Evolutionary conservation across 768 basidiomycete genomes (phyloP).

Genomic region (Boletus sp.): DNA sequence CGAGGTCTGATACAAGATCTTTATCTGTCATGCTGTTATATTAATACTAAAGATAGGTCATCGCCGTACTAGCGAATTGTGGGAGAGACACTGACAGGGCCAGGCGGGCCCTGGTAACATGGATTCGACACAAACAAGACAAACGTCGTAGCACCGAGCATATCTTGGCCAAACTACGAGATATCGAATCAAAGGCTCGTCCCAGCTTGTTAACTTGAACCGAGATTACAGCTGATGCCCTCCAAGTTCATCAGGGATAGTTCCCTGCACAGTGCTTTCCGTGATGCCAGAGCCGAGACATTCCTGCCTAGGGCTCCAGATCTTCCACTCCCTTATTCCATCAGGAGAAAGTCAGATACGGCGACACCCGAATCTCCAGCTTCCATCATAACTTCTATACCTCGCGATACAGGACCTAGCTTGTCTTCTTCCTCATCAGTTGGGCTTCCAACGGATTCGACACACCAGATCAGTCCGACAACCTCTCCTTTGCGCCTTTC

Average conservation of each 20-base stretch:
- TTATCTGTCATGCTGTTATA: not conserved
- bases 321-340: conserved; percentile 22
- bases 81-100: conserved; percentile 29
- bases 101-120: conserved; percentile 28
- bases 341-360: not conserved
- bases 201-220: not conserved
- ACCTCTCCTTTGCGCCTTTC: conserved; percentile 1
- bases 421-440: not conserved
- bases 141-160: conserved; percentile 32
- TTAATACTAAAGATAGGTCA: conserved; percentile 22
- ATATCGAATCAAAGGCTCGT: conserved; percentile 31
- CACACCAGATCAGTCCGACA: not conserved
- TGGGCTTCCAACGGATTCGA: not conserved
- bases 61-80: conserved; percentile 34
- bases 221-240: not conserved
- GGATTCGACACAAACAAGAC: conserved; percentile 30
- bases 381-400: not conserved
- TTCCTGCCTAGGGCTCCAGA: conserved; percentile 25
- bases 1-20: conserved; percentile 17
- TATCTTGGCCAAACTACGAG: conserved; percentile 27
- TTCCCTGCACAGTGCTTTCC: conserved; percentile 30
- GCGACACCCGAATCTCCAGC: not conserved
- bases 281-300: conserved; percentile 33
- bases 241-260: conserved; percentile 31
- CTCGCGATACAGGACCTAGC: not conserved